A percentile compares a stretch with the other conserved stretches of the same genome.
Evolutionary conservation across 768 basidiomycete species (phyloP).

Genomic region (Agrocybe praecox): DNA sequence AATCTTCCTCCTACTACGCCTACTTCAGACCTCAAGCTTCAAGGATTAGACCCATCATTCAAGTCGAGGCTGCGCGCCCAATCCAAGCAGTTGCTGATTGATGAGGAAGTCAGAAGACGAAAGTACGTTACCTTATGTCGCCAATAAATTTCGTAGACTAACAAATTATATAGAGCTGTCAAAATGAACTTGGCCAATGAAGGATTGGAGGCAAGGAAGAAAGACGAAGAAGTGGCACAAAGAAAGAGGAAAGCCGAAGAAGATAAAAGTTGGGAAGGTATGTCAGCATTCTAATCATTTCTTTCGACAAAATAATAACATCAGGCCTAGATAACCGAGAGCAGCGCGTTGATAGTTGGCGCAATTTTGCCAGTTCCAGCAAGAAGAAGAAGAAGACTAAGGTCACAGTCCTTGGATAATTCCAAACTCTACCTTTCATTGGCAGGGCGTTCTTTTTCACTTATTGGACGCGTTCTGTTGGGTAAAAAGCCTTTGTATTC

Average conservation of each 20-base stretch:
- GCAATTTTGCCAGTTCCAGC: conserved; percentile 61
- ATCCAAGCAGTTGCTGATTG: conserved; percentile 84
- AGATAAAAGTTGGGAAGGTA: conserved; percentile 90
- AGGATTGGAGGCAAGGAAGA: conserved; percentile 90
- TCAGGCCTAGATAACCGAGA: conserved; percentile 64
- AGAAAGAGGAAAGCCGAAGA: conserved; percentile 90
- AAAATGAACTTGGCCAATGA: conserved; percentile 93
- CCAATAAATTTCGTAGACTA: background rate
- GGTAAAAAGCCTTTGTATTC: conserved; percentile 7
- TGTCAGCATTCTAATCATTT: conserved; percentile 5
- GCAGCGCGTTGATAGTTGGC: conserved; percentile 84
- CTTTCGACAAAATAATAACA: background rate
- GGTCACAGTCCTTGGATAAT: conserved; percentile 64
- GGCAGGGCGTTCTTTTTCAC: background rate
- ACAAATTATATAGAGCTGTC: conserved; percentile 55
- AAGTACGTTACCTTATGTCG: conserved; percentile 53
- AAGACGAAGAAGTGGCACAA: conserved; percentile 78
- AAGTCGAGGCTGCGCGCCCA: conserved; percentile 67
- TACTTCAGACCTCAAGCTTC: conserved; percentile 62
- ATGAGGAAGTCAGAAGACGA: conserved; percentile 84
- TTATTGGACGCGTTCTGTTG: background rate
- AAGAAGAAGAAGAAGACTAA: conserved; percentile 90
- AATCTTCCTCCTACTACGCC: conserved; percentile 61
- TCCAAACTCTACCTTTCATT: background rate
- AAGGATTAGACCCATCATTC: conserved; percentile 62